Percentiles rank a stretch among this genome's conserved stretches.
Conservation (phyloP, 202 grass and related monocot species). For the Brachypodium distachyon region DNA sequence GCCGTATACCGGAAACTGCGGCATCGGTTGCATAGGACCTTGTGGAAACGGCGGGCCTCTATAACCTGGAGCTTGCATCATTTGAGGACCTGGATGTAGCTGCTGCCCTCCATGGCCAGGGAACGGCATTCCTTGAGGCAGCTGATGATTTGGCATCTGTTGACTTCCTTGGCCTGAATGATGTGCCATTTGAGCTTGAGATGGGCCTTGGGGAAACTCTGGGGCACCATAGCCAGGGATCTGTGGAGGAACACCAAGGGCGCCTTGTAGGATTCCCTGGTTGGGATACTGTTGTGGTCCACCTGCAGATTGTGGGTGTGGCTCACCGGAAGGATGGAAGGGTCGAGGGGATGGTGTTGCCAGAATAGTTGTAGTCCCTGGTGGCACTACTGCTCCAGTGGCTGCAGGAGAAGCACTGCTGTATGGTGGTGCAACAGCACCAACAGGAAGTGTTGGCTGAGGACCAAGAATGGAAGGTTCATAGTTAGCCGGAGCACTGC, state of each 20-base stretch:
- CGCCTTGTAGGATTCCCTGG: conserved; percentile 38
- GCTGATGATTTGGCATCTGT: conserved; percentile 40
- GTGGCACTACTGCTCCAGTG: conserved; percentile 16
- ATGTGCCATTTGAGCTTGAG: conserved; percentile 23
- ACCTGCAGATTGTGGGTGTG: conserved; percentile 12
- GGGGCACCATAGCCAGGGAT: conserved; percentile 20
- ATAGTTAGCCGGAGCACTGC: conserved; percentile 25
- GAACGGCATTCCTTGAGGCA: conserved; percentile 27
- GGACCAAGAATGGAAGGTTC: conserved; percentile 77
- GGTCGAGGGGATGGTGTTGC: conserved; percentile 7
- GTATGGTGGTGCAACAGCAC: conserved; percentile 1
- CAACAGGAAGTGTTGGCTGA: conserved; percentile 31
- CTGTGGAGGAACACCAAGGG: conserved; percentile 24
- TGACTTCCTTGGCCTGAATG: conserved; percentile 28
- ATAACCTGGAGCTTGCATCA: conserved; percentile 22
- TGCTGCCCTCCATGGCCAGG: conserved; percentile 44
- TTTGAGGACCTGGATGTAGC: conserved; percentile 21
- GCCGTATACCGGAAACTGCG: conserved; percentile 23
- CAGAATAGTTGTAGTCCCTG: conserved; percentile 6
- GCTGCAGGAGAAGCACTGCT: conserved; percentile 20
- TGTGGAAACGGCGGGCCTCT: conserved; percentile 16
- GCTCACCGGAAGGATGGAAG: conserved; percentile 30
- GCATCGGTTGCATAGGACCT: conserved; percentile 17
- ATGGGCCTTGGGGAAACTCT: conserved; percentile 15
- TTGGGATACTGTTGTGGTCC: conserved; percentile 22